These are phyloP conservation scores for Holtermannia corniformis DNA, from an alignment of 768 basidiomycete genomes.

Conservation along the genomic window DNA sequence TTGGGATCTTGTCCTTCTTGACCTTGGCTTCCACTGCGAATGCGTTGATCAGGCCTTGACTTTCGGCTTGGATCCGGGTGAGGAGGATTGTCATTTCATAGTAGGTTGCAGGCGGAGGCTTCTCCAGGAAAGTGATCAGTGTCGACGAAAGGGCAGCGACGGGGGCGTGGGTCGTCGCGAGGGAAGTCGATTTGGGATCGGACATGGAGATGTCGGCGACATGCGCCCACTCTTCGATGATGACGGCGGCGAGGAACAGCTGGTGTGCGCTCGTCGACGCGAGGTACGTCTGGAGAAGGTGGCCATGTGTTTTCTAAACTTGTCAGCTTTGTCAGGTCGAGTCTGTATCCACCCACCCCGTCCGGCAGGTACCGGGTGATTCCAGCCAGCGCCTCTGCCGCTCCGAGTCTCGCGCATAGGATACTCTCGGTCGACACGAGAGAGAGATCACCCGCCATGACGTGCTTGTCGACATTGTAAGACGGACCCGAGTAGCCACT, in stretches of 20 bases:
- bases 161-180: slow-evolving; percentile 53
- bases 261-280: slow-evolving; percentile 86
- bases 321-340: background rate
- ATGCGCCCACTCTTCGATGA: slow-evolving; percentile 85
- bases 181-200: slow-evolving; percentile 17
- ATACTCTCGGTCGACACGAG: slow-evolving; percentile 67
- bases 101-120: slow-evolving; percentile 64
- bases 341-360: background rate
- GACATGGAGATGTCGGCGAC: slow-evolving; percentile 39
- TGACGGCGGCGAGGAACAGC: slow-evolving; percentile 69
- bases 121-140: slow-evolving; percentile 65
- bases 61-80: slow-evolving; percentile 68
- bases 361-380: background rate
- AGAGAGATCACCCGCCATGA: slow-evolving; percentile 81
- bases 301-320: slow-evolving; percentile 47
- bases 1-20: slow-evolving; percentile 65
- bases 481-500: slow-evolving; percentile 37
- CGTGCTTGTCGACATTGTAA: slow-evolving; percentile 93
- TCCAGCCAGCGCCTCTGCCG: slow-evolving; percentile 62
- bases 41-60: slow-evolving; percentile 64
- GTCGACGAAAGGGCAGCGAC: slow-evolving; percentile 60
- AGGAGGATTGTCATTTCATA: slow-evolving; percentile 82
- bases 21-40: slow-evolving; percentile 84
- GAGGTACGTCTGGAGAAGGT: slow-evolving; percentile 66
- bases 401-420: slow-evolving; percentile 66